Evolutionary conservation across 805 yeast genomes (phyloP).

Genomic region (Starmerella potacharoeniae): DNA sequence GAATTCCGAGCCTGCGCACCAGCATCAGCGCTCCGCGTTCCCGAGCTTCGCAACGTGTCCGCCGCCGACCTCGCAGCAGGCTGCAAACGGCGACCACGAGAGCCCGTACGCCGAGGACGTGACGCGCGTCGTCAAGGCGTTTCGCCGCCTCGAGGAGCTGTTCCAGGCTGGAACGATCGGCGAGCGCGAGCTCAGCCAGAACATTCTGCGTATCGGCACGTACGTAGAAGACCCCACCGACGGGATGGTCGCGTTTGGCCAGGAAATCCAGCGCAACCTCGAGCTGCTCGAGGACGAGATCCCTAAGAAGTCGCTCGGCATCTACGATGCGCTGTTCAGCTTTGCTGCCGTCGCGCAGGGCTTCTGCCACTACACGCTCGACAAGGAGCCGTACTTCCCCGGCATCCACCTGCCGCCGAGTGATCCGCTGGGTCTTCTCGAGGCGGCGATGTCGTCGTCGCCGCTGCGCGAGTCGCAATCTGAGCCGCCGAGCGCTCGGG

Average conservation of each 20-base stretch:
- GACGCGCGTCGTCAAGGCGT: background rate
- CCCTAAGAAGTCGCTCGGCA: background rate
- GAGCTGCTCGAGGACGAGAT: background rate
- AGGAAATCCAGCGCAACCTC: background rate
- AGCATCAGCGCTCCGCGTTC: too few species aligned
- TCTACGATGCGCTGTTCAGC: background rate
- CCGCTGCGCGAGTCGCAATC: too few species aligned
- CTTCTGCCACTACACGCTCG: background rate
- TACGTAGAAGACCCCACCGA: background rate
- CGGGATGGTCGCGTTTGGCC: background rate
- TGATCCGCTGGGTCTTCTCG: background rate
- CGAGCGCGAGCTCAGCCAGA: background rate
- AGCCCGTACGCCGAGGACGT: background rate
- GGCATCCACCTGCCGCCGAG: background rate
- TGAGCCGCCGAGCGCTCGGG: too few species aligned
- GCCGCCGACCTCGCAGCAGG: too few species aligned
- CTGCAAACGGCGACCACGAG: too few species aligned
- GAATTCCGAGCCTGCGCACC: too few species aligned
- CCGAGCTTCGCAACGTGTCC: too few species aligned
- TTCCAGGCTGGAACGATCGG: background rate
- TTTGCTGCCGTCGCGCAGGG: background rate
- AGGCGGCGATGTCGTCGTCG: too few species aligned
- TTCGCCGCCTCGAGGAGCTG: background rate
- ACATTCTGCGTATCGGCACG: background rate
- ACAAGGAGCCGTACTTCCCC: background rate